Percentiles rank a stretch among this genome's conserved stretches.
phyloP scores from a whole-genome alignment of 768 basidiomycete genomes.

The Arthromyces matolae region DNA sequence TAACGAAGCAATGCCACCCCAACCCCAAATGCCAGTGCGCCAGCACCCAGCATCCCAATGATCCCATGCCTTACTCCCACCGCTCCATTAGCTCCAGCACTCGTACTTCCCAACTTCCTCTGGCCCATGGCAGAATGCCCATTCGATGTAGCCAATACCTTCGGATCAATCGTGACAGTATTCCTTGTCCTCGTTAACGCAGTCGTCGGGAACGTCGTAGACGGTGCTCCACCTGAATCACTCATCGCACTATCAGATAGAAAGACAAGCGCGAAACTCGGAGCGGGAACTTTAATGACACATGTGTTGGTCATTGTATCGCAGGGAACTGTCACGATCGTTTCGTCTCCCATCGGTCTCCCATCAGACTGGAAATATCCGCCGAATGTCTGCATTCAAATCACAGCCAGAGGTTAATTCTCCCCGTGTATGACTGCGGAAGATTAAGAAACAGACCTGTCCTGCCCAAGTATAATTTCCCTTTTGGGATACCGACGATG shows the following conservation, averaged over 20 bases:
- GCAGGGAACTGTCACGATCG: constrained; percentile 59
- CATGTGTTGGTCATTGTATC: constrained; percentile 51
- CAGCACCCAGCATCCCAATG: constrained; percentile 5
- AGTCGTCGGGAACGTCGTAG: constrained; percentile 53
- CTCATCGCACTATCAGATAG: constrained; percentile 39
- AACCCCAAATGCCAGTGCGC: no score
- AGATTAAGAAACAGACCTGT: constrained; percentile 40
- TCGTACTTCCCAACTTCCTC: constrained; percentile 26
- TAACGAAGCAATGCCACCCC: no score
- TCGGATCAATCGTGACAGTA: constrained; percentile 50
- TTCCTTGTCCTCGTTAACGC: constrained; percentile 48
- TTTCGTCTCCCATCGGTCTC: constrained; percentile 49
- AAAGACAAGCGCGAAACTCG: constrained; percentile 75
- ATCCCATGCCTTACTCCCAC: no score
- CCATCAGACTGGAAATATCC: constrained; percentile 65
- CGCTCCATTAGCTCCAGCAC: constrained; percentile 20
- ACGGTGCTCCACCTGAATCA: constrained; percentile 24
- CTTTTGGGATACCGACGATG: constrained; percentile 54
- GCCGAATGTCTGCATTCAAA: constrained; percentile 49
- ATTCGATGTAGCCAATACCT: constrained; percentile 51
- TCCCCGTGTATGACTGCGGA: not conserved
- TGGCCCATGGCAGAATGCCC: constrained; percentile 31
- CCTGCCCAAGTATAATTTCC: constrained; percentile 75
- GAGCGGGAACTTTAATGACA: constrained; percentile 59
- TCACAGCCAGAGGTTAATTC: no score